A percentile compares a stretch with the other conserved stretches of the same genome.
Conservation (phyloP, 306 rosid species). For the Cyamopsis tetragonoloba region DNA sequence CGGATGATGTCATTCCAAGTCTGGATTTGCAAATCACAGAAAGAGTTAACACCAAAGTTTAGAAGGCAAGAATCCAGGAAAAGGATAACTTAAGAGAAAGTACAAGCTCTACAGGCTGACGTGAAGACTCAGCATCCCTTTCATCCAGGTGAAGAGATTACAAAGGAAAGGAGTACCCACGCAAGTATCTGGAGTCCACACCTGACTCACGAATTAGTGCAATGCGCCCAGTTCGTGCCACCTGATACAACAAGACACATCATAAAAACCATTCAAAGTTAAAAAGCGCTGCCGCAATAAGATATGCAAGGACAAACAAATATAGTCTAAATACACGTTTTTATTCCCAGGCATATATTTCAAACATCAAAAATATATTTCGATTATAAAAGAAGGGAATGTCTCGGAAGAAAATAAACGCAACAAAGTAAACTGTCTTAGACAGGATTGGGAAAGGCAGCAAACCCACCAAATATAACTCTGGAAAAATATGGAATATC, state of each 20-base stretch:
- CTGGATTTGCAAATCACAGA: conserved; percentile 1
- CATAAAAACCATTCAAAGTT: not conserved
- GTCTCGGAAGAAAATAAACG: not conserved
- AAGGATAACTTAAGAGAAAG: not conserved
- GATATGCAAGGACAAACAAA: not conserved
- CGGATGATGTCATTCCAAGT: not conserved
- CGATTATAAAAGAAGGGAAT: not conserved
- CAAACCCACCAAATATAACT: not conserved
- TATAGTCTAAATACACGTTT: not conserved
- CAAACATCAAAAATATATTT: no score
- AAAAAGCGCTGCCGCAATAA: not conserved
- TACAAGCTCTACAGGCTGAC: not conserved
- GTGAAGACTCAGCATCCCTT: not conserved
- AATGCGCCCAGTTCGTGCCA: conserved; percentile 83
- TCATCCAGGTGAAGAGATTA: conserved; percentile 23
- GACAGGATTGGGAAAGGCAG: not conserved
- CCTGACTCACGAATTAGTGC: conserved; percentile 76
- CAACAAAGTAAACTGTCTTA: not conserved
- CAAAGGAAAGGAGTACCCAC: conserved; percentile 71
- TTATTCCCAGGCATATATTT: no score
- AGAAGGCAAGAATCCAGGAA: not conserved
- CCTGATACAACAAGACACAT: conserved; percentile 38
- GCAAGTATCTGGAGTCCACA: conserved; percentile 71
- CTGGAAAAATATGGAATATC: not conserved
- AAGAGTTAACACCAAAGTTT: not conserved